These are phyloP conservation scores for Colletotrichum sidae DNA, from an alignment of 2,329 filamentous ascomycete genomes.

Conservation along the genomic window DNA sequence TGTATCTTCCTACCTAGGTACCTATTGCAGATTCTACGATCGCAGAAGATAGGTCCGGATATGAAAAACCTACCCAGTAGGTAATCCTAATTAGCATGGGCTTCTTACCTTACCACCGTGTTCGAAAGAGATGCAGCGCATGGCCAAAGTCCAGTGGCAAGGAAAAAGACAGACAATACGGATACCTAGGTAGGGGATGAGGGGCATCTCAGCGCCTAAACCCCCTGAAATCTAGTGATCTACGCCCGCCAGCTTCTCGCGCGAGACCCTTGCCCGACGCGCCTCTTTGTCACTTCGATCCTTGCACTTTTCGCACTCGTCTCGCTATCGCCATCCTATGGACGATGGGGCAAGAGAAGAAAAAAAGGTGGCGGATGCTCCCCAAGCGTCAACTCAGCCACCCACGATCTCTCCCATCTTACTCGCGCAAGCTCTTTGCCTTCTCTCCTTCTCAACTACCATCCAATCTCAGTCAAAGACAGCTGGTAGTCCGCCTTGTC, in stretches of 20 bases:
- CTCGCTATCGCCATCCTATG: too few relatives aligned
- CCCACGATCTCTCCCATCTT: conserved; percentile 11
- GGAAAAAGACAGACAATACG: too few relatives aligned
- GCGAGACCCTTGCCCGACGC: conserved; percentile 11
- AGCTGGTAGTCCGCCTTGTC: conserved; percentile 29
- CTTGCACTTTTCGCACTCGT: too few relatives aligned
- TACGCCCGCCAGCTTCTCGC: conserved; percentile 7
- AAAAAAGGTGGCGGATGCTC: conserved; percentile 23
- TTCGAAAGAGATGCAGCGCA: too few relatives aligned
- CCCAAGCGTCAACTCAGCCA: conserved; percentile 27
- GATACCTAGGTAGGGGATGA: not conserved
- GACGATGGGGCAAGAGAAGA: not conserved
- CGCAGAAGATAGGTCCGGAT: too few relatives aligned
- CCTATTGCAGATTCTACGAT: too few relatives aligned
- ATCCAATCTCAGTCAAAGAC: not conserved
- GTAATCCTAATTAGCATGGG: not conserved
- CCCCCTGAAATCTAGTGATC: conserved; percentile 10
- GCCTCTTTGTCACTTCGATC: conserved; percentile 3
- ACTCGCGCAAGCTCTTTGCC: conserved; percentile 10
- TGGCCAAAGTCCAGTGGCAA: too few relatives aligned
- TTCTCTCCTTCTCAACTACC: not conserved
- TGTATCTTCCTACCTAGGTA: too few relatives aligned
- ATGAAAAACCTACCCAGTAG: not conserved
- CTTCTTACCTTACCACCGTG: too few relatives aligned
- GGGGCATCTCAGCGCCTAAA: not conserved